Base-by-base conservation (phyloP, 2,329 filamentous ascomycete species). In the Ilyonectria mors-panacis region DNA sequence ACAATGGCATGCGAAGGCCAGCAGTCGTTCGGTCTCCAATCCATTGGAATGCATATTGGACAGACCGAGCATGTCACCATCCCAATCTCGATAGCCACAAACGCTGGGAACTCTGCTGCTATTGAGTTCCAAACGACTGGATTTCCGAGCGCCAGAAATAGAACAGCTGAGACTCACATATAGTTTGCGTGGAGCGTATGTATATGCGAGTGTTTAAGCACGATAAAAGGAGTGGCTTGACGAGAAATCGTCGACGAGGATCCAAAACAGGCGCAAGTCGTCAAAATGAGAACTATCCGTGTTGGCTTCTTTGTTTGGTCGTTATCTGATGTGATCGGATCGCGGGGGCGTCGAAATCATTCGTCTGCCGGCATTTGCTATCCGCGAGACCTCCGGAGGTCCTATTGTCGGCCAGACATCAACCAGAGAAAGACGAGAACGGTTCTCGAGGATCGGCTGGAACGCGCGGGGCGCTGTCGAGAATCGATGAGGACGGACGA, bases 191-290 rank as follows among this genome's bases (percentile, higher is more conserved):
- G 70, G 68, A 74, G 75, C 75, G 74, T 76, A 66, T 72, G 72
- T 77, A 70, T 73, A 66, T 75, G 74, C 68, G 59, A 59, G 44
- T 60, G 72, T 74, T 64, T 60, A 72, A 72, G 68, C 76, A 81
- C 70, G 68, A 66, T 60, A 75, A 84, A 84, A 84, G 69, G 83
- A 85, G 83, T 76, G 84, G 82, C 81, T 81, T 78, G 83, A 84
- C 83, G 82, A 82, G 77, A 81, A 79, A 73, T 83, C 81, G 83
- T 83, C 82, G 78, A 77, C 64, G 57, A 68, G 65, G 69, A 72
- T 73, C 39, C 73, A 70, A 72, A 75, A 75, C 69, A 73, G 70
- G 68, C 58, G 71, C 70, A 63, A 72, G 70, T 77, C 75, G 76
- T 78, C 73, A 70, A 73, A 63, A 63, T 68, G 30, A 69, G 58